Percentiles rank a stretch among this genome's conserved stretches.
Evolutionary conservation across 2,329 filamentous ascomycete species (phyloP).

Genomic region (Fusarium newnesense): DNA sequence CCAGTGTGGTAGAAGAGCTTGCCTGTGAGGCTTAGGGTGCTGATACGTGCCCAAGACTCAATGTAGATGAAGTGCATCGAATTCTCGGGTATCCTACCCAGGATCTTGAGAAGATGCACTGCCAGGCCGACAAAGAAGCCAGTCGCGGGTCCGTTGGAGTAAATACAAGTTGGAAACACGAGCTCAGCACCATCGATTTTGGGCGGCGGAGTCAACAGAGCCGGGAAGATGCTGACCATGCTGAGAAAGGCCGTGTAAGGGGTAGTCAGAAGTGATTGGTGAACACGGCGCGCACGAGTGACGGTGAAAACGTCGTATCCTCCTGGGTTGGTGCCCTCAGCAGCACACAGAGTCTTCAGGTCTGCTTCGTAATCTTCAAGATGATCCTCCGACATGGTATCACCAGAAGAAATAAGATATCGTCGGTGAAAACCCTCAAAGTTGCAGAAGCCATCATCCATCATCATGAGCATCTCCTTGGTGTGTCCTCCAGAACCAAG

Average conservation of each 20-base stretch:
- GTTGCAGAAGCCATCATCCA: slow-evolving; percentile 67
- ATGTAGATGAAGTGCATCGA: slow-evolving; percentile 83
- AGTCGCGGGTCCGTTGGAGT: slow-evolving; percentile 90
- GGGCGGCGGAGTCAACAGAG: slow-evolving; percentile 57
- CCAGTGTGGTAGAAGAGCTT: slow-evolving; percentile 72
- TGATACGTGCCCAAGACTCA: slow-evolving; percentile 91
- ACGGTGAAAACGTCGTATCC: slow-evolving; percentile 75
- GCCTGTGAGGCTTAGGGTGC: slow-evolving; percentile 84
- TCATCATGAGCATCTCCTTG: slow-evolving; percentile 90
- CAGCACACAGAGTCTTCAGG: slow-evolving; percentile 41
- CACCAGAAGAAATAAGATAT: slow-evolving; percentile 83
- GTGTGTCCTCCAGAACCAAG: slow-evolving; percentile 96
- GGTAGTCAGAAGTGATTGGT: slow-evolving; percentile 81
- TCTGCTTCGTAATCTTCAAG: slow-evolving; percentile 67
- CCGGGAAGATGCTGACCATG: slow-evolving; percentile 68
- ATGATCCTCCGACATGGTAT: slow-evolving; percentile 71
- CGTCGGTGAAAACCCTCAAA: slow-evolving; percentile 73
- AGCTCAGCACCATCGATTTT: slow-evolving; percentile 37
- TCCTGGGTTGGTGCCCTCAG: slow-evolving; percentile 46
- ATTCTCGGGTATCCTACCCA: slow-evolving; percentile 56
- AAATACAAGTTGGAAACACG: slow-evolving; percentile 76
- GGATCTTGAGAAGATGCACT: slow-evolving; percentile 60
- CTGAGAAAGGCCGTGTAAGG: slow-evolving; percentile 75
- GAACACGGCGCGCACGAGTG: slow-evolving; percentile 80
- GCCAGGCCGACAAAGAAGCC: slow-evolving; percentile 77